Conservation (phyloP, 2,329 filamentous ascomycete genomes). For the Colletotrichum magnum region DNA sequence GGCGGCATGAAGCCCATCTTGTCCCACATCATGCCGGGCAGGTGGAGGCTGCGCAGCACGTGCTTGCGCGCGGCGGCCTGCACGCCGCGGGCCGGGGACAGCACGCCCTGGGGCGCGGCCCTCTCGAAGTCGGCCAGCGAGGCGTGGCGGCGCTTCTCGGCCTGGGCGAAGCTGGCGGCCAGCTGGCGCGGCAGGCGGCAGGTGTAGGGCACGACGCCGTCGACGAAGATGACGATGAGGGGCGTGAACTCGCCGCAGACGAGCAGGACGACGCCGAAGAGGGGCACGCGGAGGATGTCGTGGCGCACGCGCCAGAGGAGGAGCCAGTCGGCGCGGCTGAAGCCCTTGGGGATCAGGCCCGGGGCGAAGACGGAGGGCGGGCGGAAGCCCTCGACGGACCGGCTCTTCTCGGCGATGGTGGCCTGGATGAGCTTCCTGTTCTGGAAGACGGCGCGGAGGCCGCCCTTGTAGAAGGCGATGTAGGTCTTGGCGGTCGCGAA, state of each 20-base stretch:
- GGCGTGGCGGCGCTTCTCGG: constrained; percentile 65
- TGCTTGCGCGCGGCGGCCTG: constrained; percentile 50
- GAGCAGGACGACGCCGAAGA: constrained; percentile 82
- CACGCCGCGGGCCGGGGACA: constrained; percentile 41
- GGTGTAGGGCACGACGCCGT: constrained; percentile 80
- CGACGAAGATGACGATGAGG: constrained; percentile 80
- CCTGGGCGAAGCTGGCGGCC: constrained; percentile 66
- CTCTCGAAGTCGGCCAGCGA: constrained; percentile 62
- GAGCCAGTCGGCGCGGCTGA: constrained; percentile 78
- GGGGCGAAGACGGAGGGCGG: constrained; percentile 57
- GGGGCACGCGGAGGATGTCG: constrained; percentile 83
- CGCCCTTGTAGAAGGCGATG: constrained; percentile 88
- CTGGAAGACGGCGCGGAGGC: constrained; percentile 79
- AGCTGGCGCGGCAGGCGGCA: constrained; percentile 88
- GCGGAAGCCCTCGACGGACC: constrained; percentile 71
- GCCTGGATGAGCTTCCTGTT: constrained; percentile 72
- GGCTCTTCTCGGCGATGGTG: constrained; percentile 59
- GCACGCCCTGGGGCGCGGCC: constrained; percentile 52
- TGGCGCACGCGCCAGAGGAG: constrained; percentile 76
- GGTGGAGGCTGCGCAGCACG: constrained; percentile 58
- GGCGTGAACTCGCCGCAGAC: constrained; percentile 91
- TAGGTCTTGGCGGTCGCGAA: constrained; percentile 81
- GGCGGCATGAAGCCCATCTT: constrained; percentile 62
- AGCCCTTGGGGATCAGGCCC: constrained; percentile 50
- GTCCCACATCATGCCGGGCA: constrained; percentile 66